Conservation (phyloP, 805 yeast genomes). For the Priceomyces carsonii region DNA sequence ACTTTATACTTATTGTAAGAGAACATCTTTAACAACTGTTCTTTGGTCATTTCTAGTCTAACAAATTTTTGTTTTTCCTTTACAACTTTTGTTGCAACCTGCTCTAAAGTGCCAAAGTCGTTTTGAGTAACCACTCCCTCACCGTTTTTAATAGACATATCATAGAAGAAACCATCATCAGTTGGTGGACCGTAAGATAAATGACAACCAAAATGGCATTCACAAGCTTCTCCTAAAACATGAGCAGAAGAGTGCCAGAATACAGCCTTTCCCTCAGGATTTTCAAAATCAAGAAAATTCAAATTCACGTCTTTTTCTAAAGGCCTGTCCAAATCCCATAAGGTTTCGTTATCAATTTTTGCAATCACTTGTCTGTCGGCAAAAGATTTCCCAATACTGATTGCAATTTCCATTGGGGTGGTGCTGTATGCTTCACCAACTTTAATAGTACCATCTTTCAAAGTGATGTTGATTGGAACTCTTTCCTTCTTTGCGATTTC, state of each 20-base stretch:
- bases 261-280: constrained; percentile 92
- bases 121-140: constrained; percentile 68
- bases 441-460: constrained; percentile 82
- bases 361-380: constrained; percentile 88
- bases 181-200: constrained; percentile 92
- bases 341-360: constrained; percentile 74
- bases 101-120: constrained; percentile 83
- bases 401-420: constrained; percentile 83
- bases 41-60: constrained; percentile 90
- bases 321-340: constrained; percentile 97
- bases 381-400: constrained; percentile 80
- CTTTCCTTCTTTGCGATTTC: constrained; percentile 62
- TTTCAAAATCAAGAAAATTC: constrained; percentile 86
- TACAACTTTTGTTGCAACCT: constrained; percentile 84
- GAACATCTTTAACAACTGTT: constrained; percentile 89
- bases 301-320: constrained; percentile 69
- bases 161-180: constrained; percentile 96
- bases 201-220: constrained; percentile 93
- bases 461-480: constrained; percentile 67
- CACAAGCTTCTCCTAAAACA: constrained; percentile 97
- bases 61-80: constrained; percentile 95
- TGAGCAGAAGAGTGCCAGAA: constrained; percentile 99
- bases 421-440: constrained; percentile 88
- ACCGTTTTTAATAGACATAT: constrained; percentile 82
- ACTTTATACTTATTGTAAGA: constrained; percentile 94